phyloP scores from a whole-genome alignment of 148 eudicot species.

The Nepenthes gracilis region DNA sequence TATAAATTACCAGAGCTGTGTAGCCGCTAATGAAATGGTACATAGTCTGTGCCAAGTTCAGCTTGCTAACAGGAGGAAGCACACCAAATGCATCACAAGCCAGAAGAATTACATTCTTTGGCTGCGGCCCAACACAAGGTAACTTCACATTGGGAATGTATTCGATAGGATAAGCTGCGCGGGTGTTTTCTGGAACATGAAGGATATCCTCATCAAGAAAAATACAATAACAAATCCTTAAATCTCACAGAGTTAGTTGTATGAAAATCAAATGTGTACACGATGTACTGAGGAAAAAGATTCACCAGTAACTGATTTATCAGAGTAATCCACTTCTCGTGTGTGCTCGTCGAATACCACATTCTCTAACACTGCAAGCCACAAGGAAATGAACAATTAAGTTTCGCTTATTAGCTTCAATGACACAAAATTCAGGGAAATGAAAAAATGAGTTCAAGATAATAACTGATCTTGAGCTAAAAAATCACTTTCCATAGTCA shows the following conservation, averaged over 20 bases:
- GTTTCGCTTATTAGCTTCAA: background rate
- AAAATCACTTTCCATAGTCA: no score
- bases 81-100: conserved; percentile 89
- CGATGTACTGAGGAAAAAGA: background rate
- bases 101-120: conserved; percentile 65
- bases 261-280: background rate
- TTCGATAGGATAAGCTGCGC: conserved; percentile 88
- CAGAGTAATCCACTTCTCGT: conserved; percentile 75
- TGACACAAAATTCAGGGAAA: no score
- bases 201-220: background rate
- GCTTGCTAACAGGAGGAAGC: conserved; percentile 85
- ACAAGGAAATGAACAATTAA: background rate
- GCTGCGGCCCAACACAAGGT: conserved; percentile 84
- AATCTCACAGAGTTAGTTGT: no score
- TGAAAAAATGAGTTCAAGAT: no score
- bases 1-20: conserved; percentile 49
- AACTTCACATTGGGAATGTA: conserved; percentile 80
- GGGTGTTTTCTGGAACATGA: conserved; percentile 48
- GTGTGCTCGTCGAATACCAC: conserved; percentile 92
- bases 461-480: no score
- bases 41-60: conserved; percentile 84
- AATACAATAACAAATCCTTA: background rate
- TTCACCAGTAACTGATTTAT: conserved; percentile 80
- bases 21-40: conserved; percentile 96
- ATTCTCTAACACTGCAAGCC: conserved; percentile 62